These are phyloP conservation scores for Tylopilus sp. DNA, from an alignment of 1,284 basidiomycete species.

Conservation along the genomic window DNA sequence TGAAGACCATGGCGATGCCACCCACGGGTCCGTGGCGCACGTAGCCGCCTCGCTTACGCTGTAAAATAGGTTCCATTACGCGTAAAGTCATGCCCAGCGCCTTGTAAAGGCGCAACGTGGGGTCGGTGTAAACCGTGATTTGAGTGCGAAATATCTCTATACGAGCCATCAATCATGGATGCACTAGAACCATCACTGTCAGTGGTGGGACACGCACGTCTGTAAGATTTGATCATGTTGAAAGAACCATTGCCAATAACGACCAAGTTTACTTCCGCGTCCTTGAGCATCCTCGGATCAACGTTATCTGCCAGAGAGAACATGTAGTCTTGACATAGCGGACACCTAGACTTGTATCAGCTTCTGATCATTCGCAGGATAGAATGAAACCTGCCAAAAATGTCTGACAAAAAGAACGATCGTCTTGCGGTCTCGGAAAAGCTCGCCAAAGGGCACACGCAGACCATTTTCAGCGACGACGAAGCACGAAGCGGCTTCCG, in stretches of 20 bases:
- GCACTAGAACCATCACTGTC: not conserved
- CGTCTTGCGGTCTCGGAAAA: conserved; percentile 64
- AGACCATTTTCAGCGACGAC: conserved; percentile 68
- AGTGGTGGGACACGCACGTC: conserved; percentile 40
- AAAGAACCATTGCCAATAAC: conserved; percentile 78
- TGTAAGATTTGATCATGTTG: conserved; percentile 70
- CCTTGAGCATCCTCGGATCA: conserved; percentile 50
- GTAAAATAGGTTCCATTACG: conserved; percentile 36
- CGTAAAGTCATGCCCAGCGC: conserved; percentile 73
- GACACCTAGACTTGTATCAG: conserved; percentile 48
- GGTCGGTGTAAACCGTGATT: conserved; percentile 77
- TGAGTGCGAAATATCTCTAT: conserved; percentile 57
- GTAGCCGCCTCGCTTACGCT: conserved; percentile 52
- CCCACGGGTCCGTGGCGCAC: conserved; percentile 58
- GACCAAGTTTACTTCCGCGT: conserved; percentile 54
- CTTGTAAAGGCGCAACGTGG: conserved; percentile 62
- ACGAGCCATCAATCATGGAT: not conserved
- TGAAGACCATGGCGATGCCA: conserved; percentile 67
- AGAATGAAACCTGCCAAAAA: conserved; percentile 38
- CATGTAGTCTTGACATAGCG: conserved; percentile 83
- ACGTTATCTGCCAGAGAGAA: conserved; percentile 56
- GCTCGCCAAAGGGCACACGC: conserved; percentile 64
- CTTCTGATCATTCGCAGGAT: conserved; percentile 6
- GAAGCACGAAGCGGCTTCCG: conserved; percentile 56
- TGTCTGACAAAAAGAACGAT: conserved; percentile 75